Evolutionary conservation across 2,329 filamentous ascomycete species (phyloP).

Genomic region (Hymenoscyphus fructigenus): DNA sequence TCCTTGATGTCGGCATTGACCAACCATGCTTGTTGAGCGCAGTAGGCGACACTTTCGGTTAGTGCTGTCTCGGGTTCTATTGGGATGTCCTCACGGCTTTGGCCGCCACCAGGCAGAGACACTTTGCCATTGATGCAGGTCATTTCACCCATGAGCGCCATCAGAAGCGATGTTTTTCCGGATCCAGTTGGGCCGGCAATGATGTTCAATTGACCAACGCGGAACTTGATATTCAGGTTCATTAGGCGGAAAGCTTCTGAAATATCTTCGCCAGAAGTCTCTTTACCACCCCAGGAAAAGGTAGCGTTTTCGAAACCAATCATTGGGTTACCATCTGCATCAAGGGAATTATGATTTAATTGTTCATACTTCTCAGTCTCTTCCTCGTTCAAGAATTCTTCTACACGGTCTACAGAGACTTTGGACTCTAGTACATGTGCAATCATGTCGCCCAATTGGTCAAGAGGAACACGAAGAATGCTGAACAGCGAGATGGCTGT

Average conservation of each 20-base stretch:
- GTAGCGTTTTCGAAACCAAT: slow-evolving; percentile 86
- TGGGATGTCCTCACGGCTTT: slow-evolving; percentile 80
- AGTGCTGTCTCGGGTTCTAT: slow-evolving; percentile 81
- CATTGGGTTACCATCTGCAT: slow-evolving; percentile 66
- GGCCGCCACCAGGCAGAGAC: slow-evolving; percentile 75
- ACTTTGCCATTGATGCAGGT: slow-evolving; percentile 77
- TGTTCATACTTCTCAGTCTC: slow-evolving; percentile 96
- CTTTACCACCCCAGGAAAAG: slow-evolving; percentile 81
- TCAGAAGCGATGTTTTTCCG: slow-evolving; percentile 92
- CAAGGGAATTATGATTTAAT: slow-evolving; percentile 66
- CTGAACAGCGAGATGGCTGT: slow-evolving; percentile 95
- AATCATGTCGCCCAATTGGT: slow-evolving; percentile 97
- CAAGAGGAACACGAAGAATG: slow-evolving; percentile 85
- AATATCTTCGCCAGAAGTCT: slow-evolving; percentile 57
- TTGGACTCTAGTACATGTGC: slow-evolving; percentile 97
- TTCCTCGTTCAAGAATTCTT: slow-evolving; percentile 88
- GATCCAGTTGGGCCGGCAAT: slow-evolving; percentile 91
- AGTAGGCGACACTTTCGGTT: slow-evolving; percentile 91
- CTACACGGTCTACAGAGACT: slow-evolving; percentile 94
- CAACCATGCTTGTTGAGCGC: slow-evolving; percentile 94
- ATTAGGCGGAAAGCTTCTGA: slow-evolving; percentile 80
- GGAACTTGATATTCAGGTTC: slow-evolving; percentile 79
- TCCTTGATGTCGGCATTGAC: slow-evolving; percentile 94
- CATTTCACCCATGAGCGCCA: slow-evolving; percentile 97
- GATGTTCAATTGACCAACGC: slow-evolving; percentile 83